Evolutionary conservation across 495 filamentous ascomycete species (phyloP), one percentile per base, ranked within the genome.

Genomic region (Chaetomium tenue): DNA sequence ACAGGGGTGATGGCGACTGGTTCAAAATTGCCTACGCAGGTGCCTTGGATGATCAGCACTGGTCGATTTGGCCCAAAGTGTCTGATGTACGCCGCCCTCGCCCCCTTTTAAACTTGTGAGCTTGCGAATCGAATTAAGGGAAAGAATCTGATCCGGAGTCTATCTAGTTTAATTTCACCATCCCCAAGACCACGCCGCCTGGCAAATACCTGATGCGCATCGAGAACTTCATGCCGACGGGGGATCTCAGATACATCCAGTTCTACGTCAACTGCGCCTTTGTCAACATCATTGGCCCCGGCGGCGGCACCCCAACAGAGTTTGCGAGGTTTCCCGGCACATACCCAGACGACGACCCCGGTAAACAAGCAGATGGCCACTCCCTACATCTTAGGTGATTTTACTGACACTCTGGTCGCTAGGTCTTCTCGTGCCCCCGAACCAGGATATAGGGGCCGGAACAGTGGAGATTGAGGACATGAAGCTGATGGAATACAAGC

Each of bases 191-290:
- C 13, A 72, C 76, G 1, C 75, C 76, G 2, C 63, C 75, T 1
- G 81, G 80, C 28, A 72, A 77, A 39, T 83, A 83, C 57, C 76
- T 84, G 42, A 66, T 83, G 47, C 74, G 81, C 20, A 75, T 76
- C 44, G 82, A 83, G 64, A 47, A 47, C 15, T 16, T 74, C 78
- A 47, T 77, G 69, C 47, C 71, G 73, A 28, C 72, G 23, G 28
- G 39, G 52, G 13, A 9, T 3, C 16, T 15, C 2, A 26, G 30
- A 12, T 63, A 68, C 46, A 20, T 46, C 7, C 68, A 71, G 47
- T 71, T 64, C 37, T 71, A 68, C 28, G 48, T 71, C 22, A 66
- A 65, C 60, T 71, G 68, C 46, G 68, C 68, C 2, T 47, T 62
- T 40, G 48, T 71, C 54, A 64, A 68, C 20, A 64, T 71, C 30